Percentiles rank a stretch among this genome's conserved stretches.
phyloP scores from a whole-genome alignment of 139 green algal species.

The Yamagishiella unicocca region DNA sequence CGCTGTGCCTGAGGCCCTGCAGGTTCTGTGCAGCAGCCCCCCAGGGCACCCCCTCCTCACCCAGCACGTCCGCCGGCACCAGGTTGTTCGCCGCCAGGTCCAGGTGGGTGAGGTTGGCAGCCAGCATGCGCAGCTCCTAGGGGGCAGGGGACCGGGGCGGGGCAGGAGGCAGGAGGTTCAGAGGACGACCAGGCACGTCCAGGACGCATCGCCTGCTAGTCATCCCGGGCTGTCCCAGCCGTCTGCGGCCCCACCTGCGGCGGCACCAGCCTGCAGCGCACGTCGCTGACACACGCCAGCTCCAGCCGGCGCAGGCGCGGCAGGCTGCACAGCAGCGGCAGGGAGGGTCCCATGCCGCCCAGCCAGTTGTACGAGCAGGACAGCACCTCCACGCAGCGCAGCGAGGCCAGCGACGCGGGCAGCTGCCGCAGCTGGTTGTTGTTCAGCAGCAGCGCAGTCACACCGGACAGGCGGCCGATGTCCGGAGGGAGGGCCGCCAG shows the following conservation, averaged over 20 bases:
- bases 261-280: slow-evolving; percentile 32
- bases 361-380: slow-evolving; percentile 44
- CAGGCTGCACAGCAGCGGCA: slow-evolving; percentile 32
- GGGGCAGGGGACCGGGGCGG: neutral
- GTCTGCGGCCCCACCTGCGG: slow-evolving; percentile 12
- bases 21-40: neutral
- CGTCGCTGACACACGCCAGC: slow-evolving; percentile 42
- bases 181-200: too few relatives aligned
- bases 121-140: slow-evolving; percentile 7
- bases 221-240: too few relatives aligned
- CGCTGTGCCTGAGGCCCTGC: neutral
- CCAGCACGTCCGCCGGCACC: slow-evolving; percentile 29
- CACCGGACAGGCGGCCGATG: neutral
- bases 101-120: slow-evolving; percentile 22
- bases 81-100: slow-evolving; percentile 43
- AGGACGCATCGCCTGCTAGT: neutral
- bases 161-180: neutral
- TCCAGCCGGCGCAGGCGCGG: slow-evolving; percentile 17
- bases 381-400: slow-evolving; percentile 6
- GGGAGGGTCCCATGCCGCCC: slow-evolving; percentile 7
- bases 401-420: neutral
- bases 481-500: slow-evolving; percentile 24
- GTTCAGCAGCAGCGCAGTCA: slow-evolving; percentile 25
- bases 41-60: neutral
- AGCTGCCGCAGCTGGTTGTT: slow-evolving; percentile 38